phyloP scores from a whole-genome alignment of 176 grass and related monocot species.

The Urochloa ruziziensis region DNA sequence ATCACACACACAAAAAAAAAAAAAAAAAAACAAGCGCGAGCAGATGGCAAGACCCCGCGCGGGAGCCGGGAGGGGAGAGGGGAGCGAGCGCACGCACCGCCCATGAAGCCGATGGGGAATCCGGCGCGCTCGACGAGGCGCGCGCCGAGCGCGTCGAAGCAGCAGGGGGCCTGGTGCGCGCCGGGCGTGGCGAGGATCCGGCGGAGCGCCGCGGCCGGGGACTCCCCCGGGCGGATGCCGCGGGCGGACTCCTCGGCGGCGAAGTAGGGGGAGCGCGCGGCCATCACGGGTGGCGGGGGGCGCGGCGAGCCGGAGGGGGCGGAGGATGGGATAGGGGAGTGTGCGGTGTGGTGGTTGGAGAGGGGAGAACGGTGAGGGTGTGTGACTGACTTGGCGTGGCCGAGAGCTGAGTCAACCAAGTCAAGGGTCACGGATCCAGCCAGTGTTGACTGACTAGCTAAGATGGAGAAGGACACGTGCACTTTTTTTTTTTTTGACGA shows the following conservation, averaged over 20 bases:
- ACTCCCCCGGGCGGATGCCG: constrained; percentile 30
- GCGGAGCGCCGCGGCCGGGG: constrained; percentile 53
- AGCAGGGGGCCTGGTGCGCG: constrained; percentile 80
- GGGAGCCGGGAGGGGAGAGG: not conserved
- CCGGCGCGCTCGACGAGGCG: constrained; percentile 77
- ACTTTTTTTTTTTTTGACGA: no score
- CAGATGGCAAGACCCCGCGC: not conserved
- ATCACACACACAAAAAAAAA: not conserved
- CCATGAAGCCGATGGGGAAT: constrained; percentile 77
- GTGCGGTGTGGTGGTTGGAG: not conserved
- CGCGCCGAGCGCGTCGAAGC: constrained; percentile 87
- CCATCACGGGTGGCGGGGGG: constrained; percentile 8
- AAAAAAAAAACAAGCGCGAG: no score
- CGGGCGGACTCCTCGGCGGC: constrained; percentile 18
- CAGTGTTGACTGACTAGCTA: no score
- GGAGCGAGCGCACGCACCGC: constrained; percentile 44
- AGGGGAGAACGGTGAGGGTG: no score
- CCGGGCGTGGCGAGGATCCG: constrained; percentile 64
- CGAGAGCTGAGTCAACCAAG: no score
- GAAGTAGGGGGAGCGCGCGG: constrained; percentile 35
- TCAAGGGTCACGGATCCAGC: no score
- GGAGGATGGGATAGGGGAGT: not conserved
- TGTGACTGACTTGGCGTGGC: no score
- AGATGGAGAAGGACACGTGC: no score
- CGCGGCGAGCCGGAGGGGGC: not conserved